A percentile compares a stretch with the other conserved stretches of the same genome.
Evolutionary conservation across 73 alveolate genomes (phyloP).

Genomic region (Paramecium pentaurelia): DNA sequence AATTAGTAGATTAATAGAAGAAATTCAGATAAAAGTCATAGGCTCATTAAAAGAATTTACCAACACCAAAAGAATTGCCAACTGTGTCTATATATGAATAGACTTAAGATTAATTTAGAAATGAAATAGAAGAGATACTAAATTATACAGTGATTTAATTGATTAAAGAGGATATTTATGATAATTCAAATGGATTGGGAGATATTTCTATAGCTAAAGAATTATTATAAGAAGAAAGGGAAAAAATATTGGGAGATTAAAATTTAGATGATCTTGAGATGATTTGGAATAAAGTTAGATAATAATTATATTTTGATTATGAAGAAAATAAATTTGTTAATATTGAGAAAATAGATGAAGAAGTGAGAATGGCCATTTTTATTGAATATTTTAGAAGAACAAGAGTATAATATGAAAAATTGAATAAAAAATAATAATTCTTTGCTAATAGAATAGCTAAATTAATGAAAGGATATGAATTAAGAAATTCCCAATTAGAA

Average conservation of each 20-base stretch:
- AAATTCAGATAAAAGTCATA: conserved; percentile 3
- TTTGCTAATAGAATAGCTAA: not conserved
- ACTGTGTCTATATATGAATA: not conserved
- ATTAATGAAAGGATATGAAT: conserved; percentile 20
- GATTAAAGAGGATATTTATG: conserved; percentile 27
- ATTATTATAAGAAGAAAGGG: not conserved
- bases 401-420: not conserved
- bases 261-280: not conserved
- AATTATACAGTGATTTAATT: not conserved
- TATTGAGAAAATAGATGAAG: not conserved
- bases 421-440: not conserved
- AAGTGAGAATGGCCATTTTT: not conserved
- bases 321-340: not conserved
- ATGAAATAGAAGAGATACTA: not conserved
- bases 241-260: not conserved
- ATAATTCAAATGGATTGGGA: conserved; percentile 6
- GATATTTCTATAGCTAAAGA: not conserved
- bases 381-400: not conserved
- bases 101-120: not conserved
- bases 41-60: conserved; percentile 33
- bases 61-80: conserved; percentile 20
- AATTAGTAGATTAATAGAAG: not conserved
- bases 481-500: not conserved
- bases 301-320: not conserved
- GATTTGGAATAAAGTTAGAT: not conserved